Percentiles rank a stretch among this genome's conserved stretches.
Conservation (phyloP, 1,139 yeast genomes). For the Protomyces pachydermus region DNA sequence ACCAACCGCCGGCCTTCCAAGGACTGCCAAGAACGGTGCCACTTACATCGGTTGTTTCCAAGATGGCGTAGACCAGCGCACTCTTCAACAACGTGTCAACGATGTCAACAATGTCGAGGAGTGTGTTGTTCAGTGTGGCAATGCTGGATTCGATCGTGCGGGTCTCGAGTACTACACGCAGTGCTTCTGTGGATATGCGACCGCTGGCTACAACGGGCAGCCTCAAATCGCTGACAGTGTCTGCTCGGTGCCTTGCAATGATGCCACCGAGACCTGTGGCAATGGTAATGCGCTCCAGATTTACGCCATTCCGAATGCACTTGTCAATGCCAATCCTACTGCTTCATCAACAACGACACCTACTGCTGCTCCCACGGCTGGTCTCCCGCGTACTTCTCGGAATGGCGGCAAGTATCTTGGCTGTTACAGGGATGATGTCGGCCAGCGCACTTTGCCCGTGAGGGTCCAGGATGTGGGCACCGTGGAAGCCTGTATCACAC, state of each 20-base stretch:
- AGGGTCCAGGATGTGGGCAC: constrained; percentile 3
- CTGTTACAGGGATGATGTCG: not conserved
- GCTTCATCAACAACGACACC: not conserved
- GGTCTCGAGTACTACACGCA: not conserved
- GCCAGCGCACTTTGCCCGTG: not conserved
- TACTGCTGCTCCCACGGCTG: constrained; percentile 4
- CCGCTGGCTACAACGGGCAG: not conserved
- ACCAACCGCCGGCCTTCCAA: not conserved
- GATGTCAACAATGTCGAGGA: not conserved
- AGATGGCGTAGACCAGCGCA: not conserved
- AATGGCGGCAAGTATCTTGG: constrained; percentile 5
- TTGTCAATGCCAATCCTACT: not conserved
- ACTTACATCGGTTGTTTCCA: not conserved
- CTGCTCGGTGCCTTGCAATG: not conserved
- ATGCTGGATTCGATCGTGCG: not conserved
- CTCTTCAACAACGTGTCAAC: not conserved
- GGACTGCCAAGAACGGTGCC: not conserved
- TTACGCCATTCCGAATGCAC: not conserved
- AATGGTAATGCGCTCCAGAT: not conserved
- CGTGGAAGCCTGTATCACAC: constrained; percentile 1
- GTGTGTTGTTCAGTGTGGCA: not conserved
- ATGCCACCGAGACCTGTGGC: not conserved
- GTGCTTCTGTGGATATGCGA: not conserved
- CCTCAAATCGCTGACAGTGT: not conserved
- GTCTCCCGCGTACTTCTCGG: not conserved